Evolutionary conservation across 2,329 filamentous ascomycete genomes (phyloP).

Genomic region (Alternaria longipes): DNA sequence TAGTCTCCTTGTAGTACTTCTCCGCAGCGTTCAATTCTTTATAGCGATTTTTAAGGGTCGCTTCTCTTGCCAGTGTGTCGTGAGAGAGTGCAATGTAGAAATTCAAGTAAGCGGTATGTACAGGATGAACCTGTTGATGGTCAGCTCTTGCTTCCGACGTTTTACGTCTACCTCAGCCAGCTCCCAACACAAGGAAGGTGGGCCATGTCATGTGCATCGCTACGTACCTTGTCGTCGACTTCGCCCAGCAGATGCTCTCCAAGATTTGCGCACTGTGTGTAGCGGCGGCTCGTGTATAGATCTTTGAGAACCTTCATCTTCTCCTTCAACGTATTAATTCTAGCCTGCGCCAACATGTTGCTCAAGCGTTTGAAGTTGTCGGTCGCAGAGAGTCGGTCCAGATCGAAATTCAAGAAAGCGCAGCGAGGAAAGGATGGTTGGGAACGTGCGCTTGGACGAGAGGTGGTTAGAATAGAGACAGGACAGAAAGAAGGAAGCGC

Average conservation of each 20-base stretch:
- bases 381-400: constrained; percentile 11
- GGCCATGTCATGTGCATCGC: background rate
- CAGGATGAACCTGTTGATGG: constrained; percentile 42
- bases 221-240: constrained; percentile 33
- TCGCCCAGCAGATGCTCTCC: constrained; percentile 37
- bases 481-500: constrained; percentile 3
- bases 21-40: constrained; percentile 47
- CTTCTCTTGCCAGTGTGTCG: constrained; percentile 49
- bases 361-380: constrained; percentile 8
- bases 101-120: constrained; percentile 47
- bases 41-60: constrained; percentile 42
- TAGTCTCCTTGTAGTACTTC: constrained; percentile 46
- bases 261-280: constrained; percentile 47
- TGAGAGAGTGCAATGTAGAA: constrained; percentile 52
- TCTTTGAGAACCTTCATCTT: constrained; percentile 42
- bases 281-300: constrained; percentile 46
- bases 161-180: background rate
- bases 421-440: constrained; percentile 3
- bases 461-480: background rate
- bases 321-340: constrained; percentile 32
- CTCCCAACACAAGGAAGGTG: background rate
- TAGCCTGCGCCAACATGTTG: constrained; percentile 27
- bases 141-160: constrained; percentile 5
- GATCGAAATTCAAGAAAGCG: constrained; percentile 12
- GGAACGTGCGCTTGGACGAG: constrained; percentile 13